Base-by-base conservation (phyloP, 2,329 filamentous ascomycete species). In the Alternaria arbusti region DNA sequence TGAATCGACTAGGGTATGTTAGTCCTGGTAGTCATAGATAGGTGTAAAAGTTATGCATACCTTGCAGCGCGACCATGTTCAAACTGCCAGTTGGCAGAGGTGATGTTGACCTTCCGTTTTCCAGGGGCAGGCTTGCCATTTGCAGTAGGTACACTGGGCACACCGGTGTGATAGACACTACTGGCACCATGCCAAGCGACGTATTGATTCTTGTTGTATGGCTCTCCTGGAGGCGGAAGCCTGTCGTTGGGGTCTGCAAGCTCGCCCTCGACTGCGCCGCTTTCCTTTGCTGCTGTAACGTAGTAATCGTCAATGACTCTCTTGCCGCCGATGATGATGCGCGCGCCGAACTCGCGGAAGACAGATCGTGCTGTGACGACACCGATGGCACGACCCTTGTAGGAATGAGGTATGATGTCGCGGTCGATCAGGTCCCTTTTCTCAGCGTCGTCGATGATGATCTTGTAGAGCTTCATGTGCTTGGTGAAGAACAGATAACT, bases 401-500 rank as follows among this genome's bases (percentile, higher is more conserved):
- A 99, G 26, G 94, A 97, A 83, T 97, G 96, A 2, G 96, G 96
- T 67, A 99, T 97, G 76, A 99, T 91, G 6, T 96, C 92, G 64
- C 96, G 90, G 71, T 96, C 93, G 76, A 99, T 99, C 84, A 99
- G 88, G 80, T 98, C 94, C 64, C 91, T 90, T 84, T 99, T 99
- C 81, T 97, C 95, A n/a, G 96, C 91, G 69, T 99, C 96, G 73
- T 94, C 94, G 60, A 98, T 93, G 74, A 99, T 97, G 75, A 99
- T 97, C 84, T 99, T 99, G 87, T 94, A 96, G 13, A 99, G 90
- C 74, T 94, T 90, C 78, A 92, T 92, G 82, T 99, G 96, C 82
- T 98, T 99, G 68, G 96, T 96, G 85, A 99, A 99, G 86, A 99
- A 97, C 25, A 99, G 88, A 77, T 99, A 99, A 68, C 94, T 97